phyloP scores from a whole-genome alignment of 2,329 filamentous ascomycete species.

The Ceratocystis alfenasii region DNA sequence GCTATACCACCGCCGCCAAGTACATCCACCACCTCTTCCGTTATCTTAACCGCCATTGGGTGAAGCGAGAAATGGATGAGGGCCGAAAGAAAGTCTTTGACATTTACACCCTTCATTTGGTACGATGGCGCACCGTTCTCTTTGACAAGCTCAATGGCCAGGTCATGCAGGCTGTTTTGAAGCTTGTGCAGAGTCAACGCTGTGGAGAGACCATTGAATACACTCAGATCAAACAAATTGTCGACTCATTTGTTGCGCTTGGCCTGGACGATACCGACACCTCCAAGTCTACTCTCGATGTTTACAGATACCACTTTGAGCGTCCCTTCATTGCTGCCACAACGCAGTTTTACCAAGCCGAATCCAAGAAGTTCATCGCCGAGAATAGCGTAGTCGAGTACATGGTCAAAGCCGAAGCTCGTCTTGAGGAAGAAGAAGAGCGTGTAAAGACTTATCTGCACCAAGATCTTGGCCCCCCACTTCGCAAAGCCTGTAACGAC shows the following conservation, averaged over 20 bases:
- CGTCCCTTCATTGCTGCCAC: slow-evolving; percentile 81
- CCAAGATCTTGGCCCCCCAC: slow-evolving; percentile 68
- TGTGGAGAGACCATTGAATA: slow-evolving; percentile 98
- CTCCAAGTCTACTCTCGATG: slow-evolving; percentile 86
- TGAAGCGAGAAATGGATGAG: slow-evolving; percentile 96
- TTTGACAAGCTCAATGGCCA: slow-evolving; percentile 73
- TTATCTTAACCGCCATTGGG: slow-evolving; percentile 96
- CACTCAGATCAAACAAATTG: slow-evolving; percentile 89
- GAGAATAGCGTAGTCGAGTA: slow-evolving; percentile 98
- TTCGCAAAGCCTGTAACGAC: slow-evolving; percentile 80
- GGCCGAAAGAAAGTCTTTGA: slow-evolving; percentile 98
- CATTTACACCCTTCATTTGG: slow-evolving; percentile 91
- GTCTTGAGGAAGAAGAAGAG: slow-evolving; percentile 85
- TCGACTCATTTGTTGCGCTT: slow-evolving; percentile 90
- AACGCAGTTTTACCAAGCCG: slow-evolving; percentile 72
- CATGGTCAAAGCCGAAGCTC: slow-evolving; percentile 96
- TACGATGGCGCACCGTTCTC: slow-evolving; percentile 87
- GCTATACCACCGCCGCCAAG: slow-evolving; percentile 89
- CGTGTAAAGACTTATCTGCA: slow-evolving; percentile 87
- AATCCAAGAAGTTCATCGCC: slow-evolving; percentile 86
- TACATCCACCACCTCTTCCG: slow-evolving; percentile 96
- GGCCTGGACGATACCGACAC: slow-evolving; percentile 88
- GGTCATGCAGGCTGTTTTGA: slow-evolving; percentile 90
- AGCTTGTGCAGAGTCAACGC: slow-evolving; percentile 91
- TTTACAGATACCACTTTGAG: slow-evolving; percentile 89